Base-by-base conservation (phyloP, 371 early-diverging fungal genomes). In the Saksenaea vasiformis region DNA sequence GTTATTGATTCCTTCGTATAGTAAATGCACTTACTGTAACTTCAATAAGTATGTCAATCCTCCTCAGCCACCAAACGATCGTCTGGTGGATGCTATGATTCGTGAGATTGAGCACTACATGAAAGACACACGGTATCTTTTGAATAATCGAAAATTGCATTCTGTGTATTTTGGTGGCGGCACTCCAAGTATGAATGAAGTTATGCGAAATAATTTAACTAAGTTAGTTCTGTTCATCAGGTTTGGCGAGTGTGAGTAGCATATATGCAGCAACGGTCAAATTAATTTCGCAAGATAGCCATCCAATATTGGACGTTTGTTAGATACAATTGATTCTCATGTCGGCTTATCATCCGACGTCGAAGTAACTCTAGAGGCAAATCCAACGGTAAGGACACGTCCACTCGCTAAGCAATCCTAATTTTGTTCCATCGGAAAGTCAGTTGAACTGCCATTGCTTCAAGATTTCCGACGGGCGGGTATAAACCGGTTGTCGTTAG, bases 41-140 rank as follows among this genome's bases (percentile, higher is more conserved):
- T 95, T 95, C 72, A 93, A 94, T 72, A 94, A 94, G 65, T 93
- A 93, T 60, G 72, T 86, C 0, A 79, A 86, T 44, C 88, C 91
- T 0, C 41, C 59, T n/a, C 37, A 78, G 39, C 80, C 85, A 2
- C 82, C 87, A 8, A 69, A 87, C 60, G 79, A 84, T 15, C 73
- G 87, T 7, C 78, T 90, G 72, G 75, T 82, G 11, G 56, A 67
- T 13, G 80, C 87, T 5, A 75, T 90, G 60, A 44, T 73, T 5
- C 69, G 62, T 2, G 91, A 91, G 63, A 72, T 92, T 1, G 31
- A 59, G 3, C 71, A 70, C 56, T 80, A 77, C 24, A 41, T 77
- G 55, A 73, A 72, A 13, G 58, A 72, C 4, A 60, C 71, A 2
- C 69, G 62, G n/a, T 74, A 71, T 53, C 66, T 70, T 7, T 62